These are phyloP conservation scores for Xylaria castorea DNA, from an alignment of 495 filamentous ascomycete species.

Conservation along the genomic window DNA sequence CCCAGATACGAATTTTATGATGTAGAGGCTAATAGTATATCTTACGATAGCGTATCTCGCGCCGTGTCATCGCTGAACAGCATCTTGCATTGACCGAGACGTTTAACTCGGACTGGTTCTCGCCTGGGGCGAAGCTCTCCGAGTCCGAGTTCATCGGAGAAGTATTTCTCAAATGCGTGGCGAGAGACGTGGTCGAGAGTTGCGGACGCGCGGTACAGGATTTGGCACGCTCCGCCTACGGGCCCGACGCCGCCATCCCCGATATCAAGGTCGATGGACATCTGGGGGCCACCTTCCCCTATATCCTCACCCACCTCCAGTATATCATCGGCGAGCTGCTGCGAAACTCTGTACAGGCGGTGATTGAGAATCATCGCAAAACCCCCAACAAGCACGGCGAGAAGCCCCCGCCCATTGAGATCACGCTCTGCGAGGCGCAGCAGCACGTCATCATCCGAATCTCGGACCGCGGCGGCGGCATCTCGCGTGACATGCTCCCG, in stretches of 20 bases:
- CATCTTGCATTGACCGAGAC: conserved; percentile 97
- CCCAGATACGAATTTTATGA: neutral
- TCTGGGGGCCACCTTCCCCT: conserved; percentile 89
- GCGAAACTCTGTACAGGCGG: conserved; percentile 92
- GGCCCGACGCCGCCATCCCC: conserved; percentile 70
- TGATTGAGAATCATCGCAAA: conserved; percentile 68
- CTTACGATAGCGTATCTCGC: conserved; percentile 77
- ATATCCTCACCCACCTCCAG: conserved; percentile 93
- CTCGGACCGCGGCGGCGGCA: conserved; percentile 92
- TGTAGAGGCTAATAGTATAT: conserved; percentile 2
- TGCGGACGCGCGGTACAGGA: conserved; percentile 76
- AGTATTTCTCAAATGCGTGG: conserved; percentile 93
- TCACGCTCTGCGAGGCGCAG: conserved; percentile 90
- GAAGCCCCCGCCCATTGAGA: conserved; percentile 81
- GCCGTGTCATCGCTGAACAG: conserved; percentile 96
- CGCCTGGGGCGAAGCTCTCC: conserved; percentile 74
- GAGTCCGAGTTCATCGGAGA: conserved; percentile 92
- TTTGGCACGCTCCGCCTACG: conserved; percentile 74
- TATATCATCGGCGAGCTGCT: conserved; percentile 97
- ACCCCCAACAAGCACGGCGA: conserved; percentile 49
- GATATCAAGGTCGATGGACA: conserved; percentile 87
- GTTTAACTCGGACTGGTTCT: conserved; percentile 92
- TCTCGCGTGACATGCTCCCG: conserved; percentile 82
- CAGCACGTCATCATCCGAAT: conserved; percentile 97
- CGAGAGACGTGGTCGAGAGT: conserved; percentile 83